Base-by-base conservation (phyloP, 257 asterid species). In the Coffea canephora region DNA sequence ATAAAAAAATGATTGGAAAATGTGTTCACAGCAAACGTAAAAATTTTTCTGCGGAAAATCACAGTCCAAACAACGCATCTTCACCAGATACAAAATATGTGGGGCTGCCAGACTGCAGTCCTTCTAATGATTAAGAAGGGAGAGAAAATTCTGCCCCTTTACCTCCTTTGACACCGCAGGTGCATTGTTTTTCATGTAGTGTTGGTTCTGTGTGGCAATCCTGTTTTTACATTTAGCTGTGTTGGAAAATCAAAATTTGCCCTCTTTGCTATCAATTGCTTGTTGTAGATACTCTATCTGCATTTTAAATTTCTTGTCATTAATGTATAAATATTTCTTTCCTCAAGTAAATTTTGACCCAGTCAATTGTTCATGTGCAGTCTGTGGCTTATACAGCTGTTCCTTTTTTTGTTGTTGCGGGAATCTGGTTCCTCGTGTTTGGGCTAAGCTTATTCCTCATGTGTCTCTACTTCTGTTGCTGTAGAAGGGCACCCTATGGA, bases 311-410 rank as follows among this genome's bases (percentile, higher is more conserved):
- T 23, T 80, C 54, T 43, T 31, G 27, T 25, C 41, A n/a, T 55
- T 23, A 23, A 8, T 16, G 11, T 6, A 9, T 19, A 71, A 15
- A 50, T 31, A 31, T 27, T 36, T 74, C 74, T 59, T 64, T 10
- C 57, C 68, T 73, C 10, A 14, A 7, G 25, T 52, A 25, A 49
- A 55, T 23, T 65, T 65, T 74, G 39, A 39, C 69, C 18, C 57
- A 11, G 16, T 27, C 71, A 34, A 78, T 75, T 76, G 74, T 83
- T 49, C 85, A 64, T 78, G 76, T 82, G 92, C 96, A 90, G 96
- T 92, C 97, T 8, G 97, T 94, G 74, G 83, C 81, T 62, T 92
- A 87, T 84, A 89, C 95, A 11, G 94, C 92, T 25, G 89, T 73
- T 71, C 96, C 98, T 10, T 84, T 94, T 50, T 91, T 94, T 69